Base-by-base conservation (phyloP, 2,329 filamentous ascomycete species). In the Atkinsonella hypoxylon region DNA sequence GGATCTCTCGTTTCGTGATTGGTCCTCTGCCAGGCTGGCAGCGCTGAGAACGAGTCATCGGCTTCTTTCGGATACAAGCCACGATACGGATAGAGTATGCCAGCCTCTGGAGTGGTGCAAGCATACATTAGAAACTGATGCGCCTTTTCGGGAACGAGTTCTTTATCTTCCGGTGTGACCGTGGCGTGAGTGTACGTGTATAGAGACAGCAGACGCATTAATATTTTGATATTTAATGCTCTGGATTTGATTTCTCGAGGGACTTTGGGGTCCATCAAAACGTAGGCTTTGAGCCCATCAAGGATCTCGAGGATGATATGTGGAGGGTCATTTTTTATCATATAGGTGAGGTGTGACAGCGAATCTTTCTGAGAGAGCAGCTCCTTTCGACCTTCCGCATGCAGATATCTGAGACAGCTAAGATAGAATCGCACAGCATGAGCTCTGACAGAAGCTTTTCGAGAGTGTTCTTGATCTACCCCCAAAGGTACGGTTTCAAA, bases 61-160 rank as follows among this genome's bases (percentile, higher is more conserved):
- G 81, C 74, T 53, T 85, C 81, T 40, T 83, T 80, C 7, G 89
- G 87, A 65, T 97, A 97, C 67, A 89, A 87, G n/a, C 89, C 90
- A 36, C 80, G 81, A 52, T 87, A 83, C 3, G 82, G 78, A 49
- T 89, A 78, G 48, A 95, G 70, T 2, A 94, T 77, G 13, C 91
- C 93, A 47, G 84, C 81, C 4, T 75, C 76, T 0, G 82, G 71
- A 41, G 79, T 83, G 1, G 87, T 94, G 66, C 89, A 96, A 3
- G 86, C 76, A 36, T 81, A 73, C 46, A 84, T 67, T 44, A 98
- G 71, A 56, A 97, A 87, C 1, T 82, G 77, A 56, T 96, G 89
- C 0, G 83, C 82, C 39, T 80, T 75, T 32, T 83, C 78, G 54
- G 83, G 77, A 9, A 95, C 79, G 0, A 77, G 68, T 0, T 65